Conservation (phyloP, 2,329 filamentous ascomycete species). For the Mollisiaceae sp. region DNA sequence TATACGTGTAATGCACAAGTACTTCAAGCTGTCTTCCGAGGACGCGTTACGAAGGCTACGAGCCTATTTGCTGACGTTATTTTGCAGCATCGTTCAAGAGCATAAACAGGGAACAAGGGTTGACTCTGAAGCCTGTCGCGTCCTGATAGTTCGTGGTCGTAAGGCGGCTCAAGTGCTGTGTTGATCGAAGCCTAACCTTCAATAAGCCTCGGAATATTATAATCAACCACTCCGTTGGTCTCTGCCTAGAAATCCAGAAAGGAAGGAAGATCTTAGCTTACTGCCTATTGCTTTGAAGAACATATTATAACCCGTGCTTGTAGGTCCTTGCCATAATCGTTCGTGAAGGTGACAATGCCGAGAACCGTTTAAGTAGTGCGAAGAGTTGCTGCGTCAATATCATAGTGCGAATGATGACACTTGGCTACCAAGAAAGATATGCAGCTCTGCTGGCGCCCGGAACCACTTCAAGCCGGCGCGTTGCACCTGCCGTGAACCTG, state of each 20-base stretch:
- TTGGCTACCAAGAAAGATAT: background rate
- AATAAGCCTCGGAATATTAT: background rate
- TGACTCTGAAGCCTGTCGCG: background rate
- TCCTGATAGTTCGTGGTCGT: background rate
- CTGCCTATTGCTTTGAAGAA: background rate
- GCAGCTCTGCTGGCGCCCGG: background rate
- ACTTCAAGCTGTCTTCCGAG: background rate
- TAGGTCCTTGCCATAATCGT: too few species aligned
- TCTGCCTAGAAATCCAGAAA: background rate
- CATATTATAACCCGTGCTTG: background rate
- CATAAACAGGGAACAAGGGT: background rate
- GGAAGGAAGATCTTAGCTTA: background rate
- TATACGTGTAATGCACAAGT: background rate
- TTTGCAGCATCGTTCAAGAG: background rate
- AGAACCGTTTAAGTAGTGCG: too few species aligned
- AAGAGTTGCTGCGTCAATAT: background rate
- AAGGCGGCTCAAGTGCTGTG: background rate
- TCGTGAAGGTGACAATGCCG: too few species aligned
- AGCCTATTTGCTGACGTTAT: background rate
- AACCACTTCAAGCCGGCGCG: background rate
- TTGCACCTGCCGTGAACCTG: background rate
- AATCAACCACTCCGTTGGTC: background rate
- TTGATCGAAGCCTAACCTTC: background rate
- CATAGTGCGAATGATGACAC: background rate
- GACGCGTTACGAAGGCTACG: background rate